A percentile compares a stretch with the other conserved stretches of the same genome.
Evolutionary conservation across 1,139 yeast species (phyloP).

Genomic region (Protomyces arabidopsidicola): DNA sequence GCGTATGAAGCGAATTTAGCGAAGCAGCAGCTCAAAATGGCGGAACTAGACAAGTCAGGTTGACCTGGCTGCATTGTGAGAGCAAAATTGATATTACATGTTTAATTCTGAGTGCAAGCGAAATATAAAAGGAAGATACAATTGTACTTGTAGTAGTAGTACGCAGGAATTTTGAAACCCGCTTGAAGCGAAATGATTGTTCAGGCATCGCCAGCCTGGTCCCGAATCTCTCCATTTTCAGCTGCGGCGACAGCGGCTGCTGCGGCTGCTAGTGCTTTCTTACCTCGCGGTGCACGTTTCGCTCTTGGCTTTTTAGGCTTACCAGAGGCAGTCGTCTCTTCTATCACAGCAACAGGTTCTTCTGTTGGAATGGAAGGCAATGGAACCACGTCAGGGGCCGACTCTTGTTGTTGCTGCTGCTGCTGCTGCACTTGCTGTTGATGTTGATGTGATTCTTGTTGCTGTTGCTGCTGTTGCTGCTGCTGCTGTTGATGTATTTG

Average conservation of each 20-base stretch:
- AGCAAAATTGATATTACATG: no score
- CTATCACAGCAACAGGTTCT: not conserved
- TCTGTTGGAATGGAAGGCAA: not conserved
- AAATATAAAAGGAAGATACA: no score
- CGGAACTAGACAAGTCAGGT: not conserved
- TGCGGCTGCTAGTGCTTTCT: not conserved
- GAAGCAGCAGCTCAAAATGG: not conserved
- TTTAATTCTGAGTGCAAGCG: no score
- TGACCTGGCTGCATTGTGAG: no score
- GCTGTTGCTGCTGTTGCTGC: slow-evolving; percentile 10
- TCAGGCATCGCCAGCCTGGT: no score
- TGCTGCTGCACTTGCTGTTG: slow-evolving; percentile 6
- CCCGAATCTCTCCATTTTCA: not conserved
- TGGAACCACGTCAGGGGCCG: not conserved
- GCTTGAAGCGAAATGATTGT: no score
- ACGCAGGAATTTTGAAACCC: no score
- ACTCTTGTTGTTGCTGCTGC: slow-evolving; percentile 5
- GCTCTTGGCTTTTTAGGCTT: not conserved
- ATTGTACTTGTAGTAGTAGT: no score
- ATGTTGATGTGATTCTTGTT: not conserved
- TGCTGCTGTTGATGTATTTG: not conserved
- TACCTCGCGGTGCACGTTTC: not conserved
- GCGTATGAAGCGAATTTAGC: not conserved
- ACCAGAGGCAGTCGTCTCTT: not conserved
- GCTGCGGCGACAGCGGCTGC: not conserved